Conservation (phyloP, 306 rosid genomes). For the Alnus glutinosa region DNA sequence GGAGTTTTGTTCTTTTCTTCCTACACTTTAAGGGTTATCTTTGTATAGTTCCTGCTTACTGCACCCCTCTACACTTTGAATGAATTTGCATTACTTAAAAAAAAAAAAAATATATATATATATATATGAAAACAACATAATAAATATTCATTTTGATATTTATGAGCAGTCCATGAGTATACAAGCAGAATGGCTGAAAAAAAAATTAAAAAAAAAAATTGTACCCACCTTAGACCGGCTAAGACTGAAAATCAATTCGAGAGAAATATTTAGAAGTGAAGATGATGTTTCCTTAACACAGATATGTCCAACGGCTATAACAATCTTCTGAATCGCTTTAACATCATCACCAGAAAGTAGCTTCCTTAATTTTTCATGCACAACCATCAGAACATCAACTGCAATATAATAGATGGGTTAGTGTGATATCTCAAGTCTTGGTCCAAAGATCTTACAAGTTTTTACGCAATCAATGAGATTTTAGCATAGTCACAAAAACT, state of each 20-base stretch:
- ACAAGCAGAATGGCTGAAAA: slow-evolving; percentile 11
- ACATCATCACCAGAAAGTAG: slow-evolving; percentile 68
- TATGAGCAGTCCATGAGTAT: not conserved
- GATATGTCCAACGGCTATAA: slow-evolving; percentile 81
- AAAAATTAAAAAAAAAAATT: not conserved
- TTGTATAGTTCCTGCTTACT: too few species aligned
- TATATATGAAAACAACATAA: not conserved
- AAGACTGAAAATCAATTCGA: slow-evolving; percentile 68
- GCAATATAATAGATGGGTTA: slow-evolving; percentile 46
- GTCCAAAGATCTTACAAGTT: slow-evolving; percentile 7
- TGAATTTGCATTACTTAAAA: too few species aligned
- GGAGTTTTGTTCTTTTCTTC: too few species aligned
- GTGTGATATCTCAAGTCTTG: slow-evolving; percentile 28
- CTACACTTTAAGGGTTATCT: too few species aligned
- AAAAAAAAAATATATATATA: not conserved
- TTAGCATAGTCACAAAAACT: slow-evolving; percentile 24
- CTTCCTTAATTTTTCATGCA: slow-evolving; percentile 75
- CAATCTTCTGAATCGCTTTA: slow-evolving; percentile 79
- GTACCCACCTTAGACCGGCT: slow-evolving; percentile 77
- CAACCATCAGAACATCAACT: slow-evolving; percentile 65
- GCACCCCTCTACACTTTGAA: too few species aligned
- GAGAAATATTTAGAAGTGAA: slow-evolving; percentile 66
- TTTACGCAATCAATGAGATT: not conserved
- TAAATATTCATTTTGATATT: slow-evolving; percentile 9
- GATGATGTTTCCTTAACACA: slow-evolving; percentile 78